phyloP scores from a whole-genome alignment of 2,329 filamentous ascomycete genomes.

The Aspergillus sp. region DNA sequence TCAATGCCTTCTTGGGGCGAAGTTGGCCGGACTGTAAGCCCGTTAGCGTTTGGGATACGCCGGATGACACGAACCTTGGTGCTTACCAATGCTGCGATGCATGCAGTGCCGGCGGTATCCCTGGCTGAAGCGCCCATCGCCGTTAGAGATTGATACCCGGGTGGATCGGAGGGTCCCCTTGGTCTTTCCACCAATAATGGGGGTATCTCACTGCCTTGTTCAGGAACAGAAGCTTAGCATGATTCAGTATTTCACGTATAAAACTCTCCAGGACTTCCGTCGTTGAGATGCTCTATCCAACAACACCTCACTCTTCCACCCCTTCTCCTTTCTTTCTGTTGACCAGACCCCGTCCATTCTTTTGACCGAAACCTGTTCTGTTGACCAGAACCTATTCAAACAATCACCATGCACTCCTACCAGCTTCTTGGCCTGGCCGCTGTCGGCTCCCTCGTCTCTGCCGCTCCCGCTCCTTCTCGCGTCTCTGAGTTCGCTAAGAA shows the following conservation, averaged over 20 bases:
- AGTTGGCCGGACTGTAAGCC: not conserved
- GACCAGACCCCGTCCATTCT: constrained; percentile 4
- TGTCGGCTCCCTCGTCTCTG: constrained; percentile 5
- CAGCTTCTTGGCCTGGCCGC: constrained; percentile 9
- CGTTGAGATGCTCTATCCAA: not conserved
- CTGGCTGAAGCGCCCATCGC: not conserved
- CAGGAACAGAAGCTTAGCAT: constrained; percentile 2
- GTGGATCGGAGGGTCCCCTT: not conserved
- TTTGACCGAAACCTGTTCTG: constrained; percentile 1
- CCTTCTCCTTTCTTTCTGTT: not conserved
- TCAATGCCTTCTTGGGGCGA: not conserved
- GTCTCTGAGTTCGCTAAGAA: constrained; percentile 7
- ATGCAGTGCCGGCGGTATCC: not conserved
- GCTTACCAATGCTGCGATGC: not conserved
- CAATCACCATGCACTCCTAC: constrained; percentile 4
- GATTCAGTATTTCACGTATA: not conserved
- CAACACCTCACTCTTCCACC: constrained; percentile 5
- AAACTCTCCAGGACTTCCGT: not conserved
- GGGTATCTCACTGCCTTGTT: not conserved
- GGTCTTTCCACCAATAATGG: not conserved
- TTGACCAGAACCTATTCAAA: constrained; percentile 3
- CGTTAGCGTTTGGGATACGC: not conserved
- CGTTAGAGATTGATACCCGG: constrained; percentile 7
- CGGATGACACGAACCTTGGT: not conserved
- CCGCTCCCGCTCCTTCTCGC: constrained; percentile 4